Evolutionary conservation across 1,284 basidiomycete species (phyloP).

Genomic region (Macrocybe sp.): DNA sequence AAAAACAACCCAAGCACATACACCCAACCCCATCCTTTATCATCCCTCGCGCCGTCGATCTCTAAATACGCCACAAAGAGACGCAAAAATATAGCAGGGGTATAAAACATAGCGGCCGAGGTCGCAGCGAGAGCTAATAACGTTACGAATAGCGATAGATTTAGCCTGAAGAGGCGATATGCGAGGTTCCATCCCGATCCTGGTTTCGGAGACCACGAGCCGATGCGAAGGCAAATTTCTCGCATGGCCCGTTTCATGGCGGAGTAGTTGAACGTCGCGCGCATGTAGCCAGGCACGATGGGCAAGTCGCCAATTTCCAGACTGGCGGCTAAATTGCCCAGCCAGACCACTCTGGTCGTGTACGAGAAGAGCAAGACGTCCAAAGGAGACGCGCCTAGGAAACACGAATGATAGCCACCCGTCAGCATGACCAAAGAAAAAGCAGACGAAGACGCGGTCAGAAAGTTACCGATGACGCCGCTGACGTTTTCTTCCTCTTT

Average conservation of each 20-base stretch:
- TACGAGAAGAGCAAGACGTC: constrained; percentile 74
- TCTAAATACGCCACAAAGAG: constrained; percentile 74
- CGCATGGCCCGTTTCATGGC: constrained; percentile 40
- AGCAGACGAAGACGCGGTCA: not conserved
- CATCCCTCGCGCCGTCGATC: constrained; percentile 44
- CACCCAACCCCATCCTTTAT: constrained; percentile 69
- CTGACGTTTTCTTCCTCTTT: constrained; percentile 61
- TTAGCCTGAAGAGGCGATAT: constrained; percentile 55
- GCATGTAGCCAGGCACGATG: constrained; percentile 69
- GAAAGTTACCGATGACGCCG: constrained; percentile 42
- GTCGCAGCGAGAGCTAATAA: constrained; percentile 55
- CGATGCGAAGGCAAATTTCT: constrained; percentile 37
- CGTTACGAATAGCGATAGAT: constrained; percentile 33
- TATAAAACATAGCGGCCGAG: constrained; percentile 71
- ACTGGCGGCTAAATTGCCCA: constrained; percentile 67
- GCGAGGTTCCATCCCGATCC: constrained; percentile 63
- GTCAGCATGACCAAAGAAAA: not conserved
- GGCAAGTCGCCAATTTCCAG: constrained; percentile 86
- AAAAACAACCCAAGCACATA: constrained; percentile 68
- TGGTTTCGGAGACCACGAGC: constrained; percentile 40
- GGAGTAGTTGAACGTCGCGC: constrained; percentile 54
- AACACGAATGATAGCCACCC: not conserved
- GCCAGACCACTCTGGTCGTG: constrained; percentile 79
- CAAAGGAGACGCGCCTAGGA: constrained; percentile 45
- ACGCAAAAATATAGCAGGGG: constrained; percentile 73